These are phyloP conservation scores for Penicillium sp. DNA, from an alignment of 2,329 filamentous ascomycete genomes.

Conservation along the genomic window DNA sequence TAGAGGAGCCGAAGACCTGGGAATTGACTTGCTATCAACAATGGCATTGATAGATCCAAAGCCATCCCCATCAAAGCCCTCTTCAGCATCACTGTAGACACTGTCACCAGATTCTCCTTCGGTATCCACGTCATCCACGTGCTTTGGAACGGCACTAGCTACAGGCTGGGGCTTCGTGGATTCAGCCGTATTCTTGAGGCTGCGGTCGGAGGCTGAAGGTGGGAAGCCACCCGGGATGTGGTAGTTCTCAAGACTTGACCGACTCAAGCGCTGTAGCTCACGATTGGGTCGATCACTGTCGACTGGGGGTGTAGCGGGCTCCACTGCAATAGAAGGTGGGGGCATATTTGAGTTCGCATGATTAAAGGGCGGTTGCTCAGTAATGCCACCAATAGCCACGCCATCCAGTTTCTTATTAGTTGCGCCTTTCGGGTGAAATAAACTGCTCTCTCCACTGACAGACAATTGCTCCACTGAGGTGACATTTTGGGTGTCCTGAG, in stretches of 20 bases:
- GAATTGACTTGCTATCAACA: conserved; percentile 36
- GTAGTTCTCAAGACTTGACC: conserved; percentile 44
- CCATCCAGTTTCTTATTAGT: conserved; percentile 6
- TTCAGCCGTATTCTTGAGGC: conserved; percentile 12
- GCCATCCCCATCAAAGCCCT: conserved; percentile 44
- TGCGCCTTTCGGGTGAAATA: background rate
- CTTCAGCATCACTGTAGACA: conserved; percentile 50
- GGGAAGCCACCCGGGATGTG: conserved; percentile 64
- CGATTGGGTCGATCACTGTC: conserved; percentile 32
- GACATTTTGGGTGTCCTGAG: conserved; percentile 5
- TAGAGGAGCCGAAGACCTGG: conserved; percentile 12
- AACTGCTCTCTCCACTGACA: conserved; percentile 2
- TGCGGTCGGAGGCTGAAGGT: conserved; percentile 25
- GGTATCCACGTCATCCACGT: conserved; percentile 24
- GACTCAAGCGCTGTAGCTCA: conserved; percentile 30
- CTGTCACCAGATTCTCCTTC: conserved; percentile 46
- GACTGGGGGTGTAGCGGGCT: conserved; percentile 49
- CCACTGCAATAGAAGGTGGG: conserved; percentile 48
- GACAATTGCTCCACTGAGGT: conserved; percentile 16
- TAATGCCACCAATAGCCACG: background rate
- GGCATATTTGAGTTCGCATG: conserved; percentile 13
- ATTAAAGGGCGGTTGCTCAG: conserved; percentile 9
- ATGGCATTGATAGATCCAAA: conserved; percentile 55
- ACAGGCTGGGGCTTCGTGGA: conserved; percentile 10
- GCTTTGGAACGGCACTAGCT: conserved; percentile 13